Evolutionary conservation across 768 basidiomycete species (phyloP), one percentile per base, ranked within the genome.

Genomic region (Boletus edulis): DNA sequence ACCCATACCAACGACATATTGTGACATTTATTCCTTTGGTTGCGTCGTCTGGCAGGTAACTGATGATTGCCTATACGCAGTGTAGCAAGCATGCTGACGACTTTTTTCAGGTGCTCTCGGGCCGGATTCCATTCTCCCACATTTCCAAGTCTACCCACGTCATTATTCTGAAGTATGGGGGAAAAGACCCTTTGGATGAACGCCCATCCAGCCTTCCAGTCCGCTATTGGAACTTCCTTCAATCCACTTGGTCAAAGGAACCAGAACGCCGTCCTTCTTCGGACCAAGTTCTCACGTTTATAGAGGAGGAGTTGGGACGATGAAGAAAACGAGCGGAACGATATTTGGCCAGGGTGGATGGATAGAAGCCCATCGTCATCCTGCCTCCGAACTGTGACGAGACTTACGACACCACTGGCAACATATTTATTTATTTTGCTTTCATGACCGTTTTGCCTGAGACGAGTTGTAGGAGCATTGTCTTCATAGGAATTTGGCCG

Each of bases 111-210:
- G 54, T 61, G 11, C 48, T 60, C 4, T 56, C 54, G 0, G 60
- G 60, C n/a, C 47, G 1, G 14, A 52, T 61, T 43, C 59, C 59
- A 0, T 61, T 60, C 31, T 38, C 34, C 12, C 54, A 46, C 27
- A 35, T 61, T 20, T 37, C 20, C 38, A 56, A 42, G 42, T 22
- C 47, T 3, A 61, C 59, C 0, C 60, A 61, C 1, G 48, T 61
- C 3, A 61, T 61, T 8, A 50, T 61, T 27, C 55, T 61, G 6
- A 61, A 61, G n/a, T 61, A 52, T 3, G n/a, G 51, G 40, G 59
- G 60, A 0, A 61, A 57, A 29, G 45, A 61, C 20, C 59, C 60
- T 6, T 32, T 61, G 47, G 60, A 61, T 14, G 55, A 61, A 32
- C 11, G 59, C 22, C 60, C 58, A 13, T 20, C 42, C 1, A 4